Base-by-base conservation (phyloP, 352 stramenopile genomes). In the Phytophthora kernoviae region DNA sequence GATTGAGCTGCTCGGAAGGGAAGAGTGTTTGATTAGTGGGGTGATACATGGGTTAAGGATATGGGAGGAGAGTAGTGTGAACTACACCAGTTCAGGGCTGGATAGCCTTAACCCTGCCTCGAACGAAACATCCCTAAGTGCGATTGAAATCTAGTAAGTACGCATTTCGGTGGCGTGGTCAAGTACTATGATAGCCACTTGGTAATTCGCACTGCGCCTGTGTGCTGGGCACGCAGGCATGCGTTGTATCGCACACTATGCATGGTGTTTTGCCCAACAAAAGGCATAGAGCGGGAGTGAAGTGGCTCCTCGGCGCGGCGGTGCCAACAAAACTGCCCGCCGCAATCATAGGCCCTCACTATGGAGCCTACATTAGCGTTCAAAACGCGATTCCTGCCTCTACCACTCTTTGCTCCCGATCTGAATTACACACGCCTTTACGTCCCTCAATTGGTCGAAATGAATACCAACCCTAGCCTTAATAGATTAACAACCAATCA, bases 381-480 rank as follows among this genome's bases (percentile, higher is more conserved):
- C 44, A 40, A n/a, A 22, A 17, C 36, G 5, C 11, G 26, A 27
- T n/a, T 18, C 26, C 12, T 53, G 34, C 45, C 45, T 37, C 26
- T 39, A n/a, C 33, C 33, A 39, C 14, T 53, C 24, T 53, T 15
- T 42, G 26, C 45, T 40, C 34, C 22, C 18, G 27, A 17, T 17
- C 39, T 2, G 39, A 17, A 44, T 44, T 44, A 44, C 39, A 44
- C 39, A 44, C n/a, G n/a, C 39, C 12, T 26, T 44, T 39, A n/a
- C 18, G 1, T 18, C 11, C 17, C 37, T 8, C 24, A 2, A 53
- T 53, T 53, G 45, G 45, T 27, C 20, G 15, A 40, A 53, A 53
- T 8, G 9, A 20, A 30, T 30, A 3, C 6, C 24, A 30, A 6
- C 24, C 24, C 24, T 30, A 30, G 3, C 24, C 24, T 7, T 6